These are phyloP conservation scores for Herpomyces periplanetae DNA, from an alignment of 2,329 filamentous ascomycete genomes.

Conservation along the genomic window DNA sequence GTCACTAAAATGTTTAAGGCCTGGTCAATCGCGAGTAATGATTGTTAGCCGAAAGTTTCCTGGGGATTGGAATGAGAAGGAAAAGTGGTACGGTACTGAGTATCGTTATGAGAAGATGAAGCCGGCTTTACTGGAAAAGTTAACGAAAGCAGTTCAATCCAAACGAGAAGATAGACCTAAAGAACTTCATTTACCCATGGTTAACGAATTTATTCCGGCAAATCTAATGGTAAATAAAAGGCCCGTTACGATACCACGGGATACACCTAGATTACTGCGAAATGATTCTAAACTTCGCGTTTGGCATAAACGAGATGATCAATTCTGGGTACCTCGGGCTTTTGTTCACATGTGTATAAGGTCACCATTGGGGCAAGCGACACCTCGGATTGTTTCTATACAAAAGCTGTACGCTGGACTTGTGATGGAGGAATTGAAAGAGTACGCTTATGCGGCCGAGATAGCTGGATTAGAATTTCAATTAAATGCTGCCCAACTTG, in stretches of 20 bases:
- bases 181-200: slow-evolving; percentile 49
- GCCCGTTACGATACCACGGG: slow-evolving; percentile 31
- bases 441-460: slow-evolving; percentile 86
- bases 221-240: slow-evolving; percentile 82
- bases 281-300: slow-evolving; percentile 41
- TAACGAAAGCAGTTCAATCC: slow-evolving; percentile 20
- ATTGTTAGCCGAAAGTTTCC: slow-evolving; percentile 50
- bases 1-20: slow-evolving; percentile 29
- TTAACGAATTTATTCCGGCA: slow-evolving; percentile 79
- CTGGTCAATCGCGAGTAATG: slow-evolving; percentile 59
- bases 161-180: slow-evolving; percentile 17
- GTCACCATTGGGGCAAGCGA: slow-evolving; percentile 37
- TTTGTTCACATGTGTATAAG: slow-evolving; percentile 43
- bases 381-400: slow-evolving; percentile 37
- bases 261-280: slow-evolving; percentile 39
- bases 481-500: slow-evolving; percentile 27
- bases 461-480: slow-evolving; percentile 56
- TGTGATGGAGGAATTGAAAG: slow-evolving; percentile 50
- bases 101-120: slow-evolving; percentile 52
- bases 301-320: slow-evolving; percentile 97
- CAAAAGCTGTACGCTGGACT: slow-evolving; percentile 43
- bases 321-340: slow-evolving; percentile 87
- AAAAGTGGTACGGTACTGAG: slow-evolving; percentile 94
- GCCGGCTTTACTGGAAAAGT: slow-evolving; percentile 25
- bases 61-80: slow-evolving; percentile 45